phyloP scores from a whole-genome alignment of 1,139 yeast genomes.

The Candida tropicalis region DNA sequence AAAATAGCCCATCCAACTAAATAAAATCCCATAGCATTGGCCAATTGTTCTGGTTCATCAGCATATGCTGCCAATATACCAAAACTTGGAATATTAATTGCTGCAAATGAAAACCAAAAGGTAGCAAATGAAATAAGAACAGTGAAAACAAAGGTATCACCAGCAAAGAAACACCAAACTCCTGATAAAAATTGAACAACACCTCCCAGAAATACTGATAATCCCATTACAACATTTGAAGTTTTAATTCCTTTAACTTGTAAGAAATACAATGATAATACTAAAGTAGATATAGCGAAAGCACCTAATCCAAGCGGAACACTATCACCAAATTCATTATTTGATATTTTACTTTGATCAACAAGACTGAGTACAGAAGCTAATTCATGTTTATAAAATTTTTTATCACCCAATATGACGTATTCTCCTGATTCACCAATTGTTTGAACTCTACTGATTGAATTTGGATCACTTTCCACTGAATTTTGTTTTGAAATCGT shows the following conservation, averaged over 20 bases:
- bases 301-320: constrained; percentile 63
- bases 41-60: constrained; percentile 30
- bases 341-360: too few relatives aligned
- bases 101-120: constrained; percentile 45
- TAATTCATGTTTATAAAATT: constrained; percentile 31
- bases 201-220: constrained; percentile 51
- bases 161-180: constrained; percentile 49
- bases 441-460: constrained; percentile 20
- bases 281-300: constrained; percentile 53
- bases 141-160: constrained; percentile 45
- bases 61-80: constrained; percentile 64
- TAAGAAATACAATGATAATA: constrained; percentile 45
- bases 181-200: constrained; percentile 51
- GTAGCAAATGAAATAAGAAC: constrained; percentile 48
- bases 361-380: constrained; percentile 29
- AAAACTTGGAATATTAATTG: constrained; percentile 33
- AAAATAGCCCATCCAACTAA: constrained; percentile 49
- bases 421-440: constrained; percentile 27
- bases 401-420: constrained; percentile 33
- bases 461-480: background rate
- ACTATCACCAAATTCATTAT: constrained; percentile 58
- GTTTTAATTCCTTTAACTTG: constrained; percentile 41
- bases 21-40: constrained; percentile 44
- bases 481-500: background rate
- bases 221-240: constrained; percentile 46